Conservation (phyloP, 2,329 filamentous ascomycete species). For the Penicillium sp. region DNA sequence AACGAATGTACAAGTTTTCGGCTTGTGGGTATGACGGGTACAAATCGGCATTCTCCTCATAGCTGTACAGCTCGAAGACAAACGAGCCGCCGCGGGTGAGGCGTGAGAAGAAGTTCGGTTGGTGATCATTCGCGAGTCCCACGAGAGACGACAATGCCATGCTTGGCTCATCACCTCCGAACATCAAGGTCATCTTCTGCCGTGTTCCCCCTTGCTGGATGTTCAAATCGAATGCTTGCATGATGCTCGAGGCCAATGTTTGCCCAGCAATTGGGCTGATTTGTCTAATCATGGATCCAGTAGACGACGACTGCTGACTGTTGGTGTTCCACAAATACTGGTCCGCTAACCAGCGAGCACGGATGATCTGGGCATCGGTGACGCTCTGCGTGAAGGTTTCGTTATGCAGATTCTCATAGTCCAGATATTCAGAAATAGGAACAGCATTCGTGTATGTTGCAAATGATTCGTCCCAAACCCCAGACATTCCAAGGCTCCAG, state of each 20-base stretch:
- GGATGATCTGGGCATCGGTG: constrained; percentile 32
- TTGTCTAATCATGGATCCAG: constrained; percentile 24
- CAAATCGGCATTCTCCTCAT: constrained; percentile 29
- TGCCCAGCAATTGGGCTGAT: constrained; percentile 46
- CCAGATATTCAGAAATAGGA: constrained; percentile 58
- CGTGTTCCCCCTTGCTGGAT: constrained; percentile 38
- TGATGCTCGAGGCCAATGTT: constrained; percentile 42
- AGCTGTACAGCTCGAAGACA: constrained; percentile 55
- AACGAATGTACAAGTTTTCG: constrained; percentile 55
- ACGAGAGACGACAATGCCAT: constrained; percentile 54
- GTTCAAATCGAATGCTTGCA: constrained; percentile 42
- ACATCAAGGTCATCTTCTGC: constrained; percentile 50
- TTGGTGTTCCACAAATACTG: constrained; percentile 51
- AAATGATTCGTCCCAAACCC: constrained; percentile 37
- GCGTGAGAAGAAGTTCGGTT: constrained; percentile 50
- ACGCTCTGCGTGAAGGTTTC: constrained; percentile 38
- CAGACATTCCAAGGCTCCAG: constrained; percentile 45
- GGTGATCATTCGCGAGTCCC: constrained; percentile 39
- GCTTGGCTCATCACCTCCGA: constrained; percentile 53
- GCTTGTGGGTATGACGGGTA: constrained; percentile 41
- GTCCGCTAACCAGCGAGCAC: constrained; percentile 50
- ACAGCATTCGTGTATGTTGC: constrained; percentile 56
- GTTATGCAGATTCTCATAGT: constrained; percentile 57
- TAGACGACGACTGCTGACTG: constrained; percentile 44
- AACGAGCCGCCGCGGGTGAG: constrained; percentile 52